These are phyloP conservation scores for Cyberlindnera petersonii DNA, from an alignment of 805 yeast species.

Conservation along the genomic window DNA sequence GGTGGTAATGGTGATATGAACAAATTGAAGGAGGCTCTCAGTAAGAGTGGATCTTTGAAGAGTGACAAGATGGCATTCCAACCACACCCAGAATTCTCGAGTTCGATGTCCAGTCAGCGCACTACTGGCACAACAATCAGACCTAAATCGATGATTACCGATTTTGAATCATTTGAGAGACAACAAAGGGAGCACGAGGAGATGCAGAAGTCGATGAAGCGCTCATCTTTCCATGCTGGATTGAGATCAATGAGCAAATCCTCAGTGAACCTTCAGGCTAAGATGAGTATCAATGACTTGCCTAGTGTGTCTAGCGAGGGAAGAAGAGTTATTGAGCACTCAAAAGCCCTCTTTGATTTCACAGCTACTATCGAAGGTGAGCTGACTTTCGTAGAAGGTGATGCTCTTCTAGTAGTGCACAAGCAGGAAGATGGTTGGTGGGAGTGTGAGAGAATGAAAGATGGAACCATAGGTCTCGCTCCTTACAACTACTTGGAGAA, in stretches of 20 bases:
- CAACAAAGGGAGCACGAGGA: slow-evolving; percentile 11
- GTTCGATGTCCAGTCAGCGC: slow-evolving; percentile 19
- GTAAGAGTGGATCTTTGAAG: slow-evolving; percentile 13
- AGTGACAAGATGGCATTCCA: slow-evolving; percentile 16
- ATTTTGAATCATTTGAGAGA: slow-evolving; percentile 12
- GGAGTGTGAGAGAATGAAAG: slow-evolving; percentile 55
- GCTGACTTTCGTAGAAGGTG: slow-evolving; percentile 55
- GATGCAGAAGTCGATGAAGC: slow-evolving; percentile 13
- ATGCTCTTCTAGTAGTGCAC: slow-evolving; percentile 46
- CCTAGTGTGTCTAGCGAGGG: slow-evolving; percentile 53
- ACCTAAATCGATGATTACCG: slow-evolving; percentile 28
- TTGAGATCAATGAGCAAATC: slow-evolving; percentile 25
- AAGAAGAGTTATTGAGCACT: slow-evolving; percentile 46
- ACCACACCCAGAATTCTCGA: slow-evolving; percentile 11
- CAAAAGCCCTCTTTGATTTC: slow-evolving; percentile 55
- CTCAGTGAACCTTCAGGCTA: slow-evolving; percentile 24
- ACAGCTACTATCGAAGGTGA: slow-evolving; percentile 59
- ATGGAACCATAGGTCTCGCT: slow-evolving; percentile 45
- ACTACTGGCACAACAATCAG: slow-evolving; percentile 24
- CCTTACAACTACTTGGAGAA: slow-evolving; percentile 53
- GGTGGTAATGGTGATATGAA: slow-evolving; percentile 42
- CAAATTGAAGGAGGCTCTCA: slow-evolving; percentile 33
- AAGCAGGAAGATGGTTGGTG: slow-evolving; percentile 75
- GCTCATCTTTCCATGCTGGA: slow-evolving; percentile 28
- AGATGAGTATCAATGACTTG: slow-evolving; percentile 30